Conservation (phyloP, 495 filamentous ascomycete species). For the Penicillium paxilli region DNA sequence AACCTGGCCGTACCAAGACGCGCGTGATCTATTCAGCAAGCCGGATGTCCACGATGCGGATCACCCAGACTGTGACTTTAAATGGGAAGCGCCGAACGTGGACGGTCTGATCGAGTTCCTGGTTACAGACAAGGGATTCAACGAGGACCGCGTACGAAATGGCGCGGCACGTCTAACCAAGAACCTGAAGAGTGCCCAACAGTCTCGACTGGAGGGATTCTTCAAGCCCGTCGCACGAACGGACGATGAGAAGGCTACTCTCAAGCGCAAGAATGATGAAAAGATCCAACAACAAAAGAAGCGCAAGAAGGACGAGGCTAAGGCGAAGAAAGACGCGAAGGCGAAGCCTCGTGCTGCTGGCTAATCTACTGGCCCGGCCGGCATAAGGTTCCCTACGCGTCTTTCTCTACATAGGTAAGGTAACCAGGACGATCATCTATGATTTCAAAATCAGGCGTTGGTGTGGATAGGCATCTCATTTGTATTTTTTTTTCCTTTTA, state of each 20-base stretch:
- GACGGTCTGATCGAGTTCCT: conserved; percentile 87
- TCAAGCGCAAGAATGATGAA: conserved; percentile 93
- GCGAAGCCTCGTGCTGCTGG: conserved; percentile 75
- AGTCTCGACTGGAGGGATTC: conserved; percentile 92
- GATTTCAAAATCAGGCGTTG: conserved; percentile 6
- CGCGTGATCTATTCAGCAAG: conserved; percentile 84
- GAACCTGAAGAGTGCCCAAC: conserved; percentile 84
- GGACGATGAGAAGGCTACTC: conserved; percentile 71
- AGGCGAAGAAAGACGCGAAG: conserved; percentile 86
- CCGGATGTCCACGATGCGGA: conserved; percentile 88
- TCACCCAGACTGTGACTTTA: conserved; percentile 88
- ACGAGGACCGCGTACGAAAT: conserved; percentile 82
- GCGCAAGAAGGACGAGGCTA: conserved; percentile 85
- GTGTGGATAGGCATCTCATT: background rate
- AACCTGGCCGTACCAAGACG: conserved; percentile 92
- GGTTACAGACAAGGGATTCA: conserved; percentile 93
- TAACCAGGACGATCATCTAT: no score
- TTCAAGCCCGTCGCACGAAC: conserved; percentile 94
- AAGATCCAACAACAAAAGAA: conserved; percentile 89
- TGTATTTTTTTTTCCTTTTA: background rate
- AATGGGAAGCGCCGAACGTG: conserved; percentile 91
- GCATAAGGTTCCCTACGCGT: no score
- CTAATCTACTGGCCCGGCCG: no score
- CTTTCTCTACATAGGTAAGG: no score
- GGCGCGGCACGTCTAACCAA: conserved; percentile 78